Evolutionary conservation across 129 eudicot species (phyloP).

Genomic region (Centrapalus pauciflorus): DNA sequence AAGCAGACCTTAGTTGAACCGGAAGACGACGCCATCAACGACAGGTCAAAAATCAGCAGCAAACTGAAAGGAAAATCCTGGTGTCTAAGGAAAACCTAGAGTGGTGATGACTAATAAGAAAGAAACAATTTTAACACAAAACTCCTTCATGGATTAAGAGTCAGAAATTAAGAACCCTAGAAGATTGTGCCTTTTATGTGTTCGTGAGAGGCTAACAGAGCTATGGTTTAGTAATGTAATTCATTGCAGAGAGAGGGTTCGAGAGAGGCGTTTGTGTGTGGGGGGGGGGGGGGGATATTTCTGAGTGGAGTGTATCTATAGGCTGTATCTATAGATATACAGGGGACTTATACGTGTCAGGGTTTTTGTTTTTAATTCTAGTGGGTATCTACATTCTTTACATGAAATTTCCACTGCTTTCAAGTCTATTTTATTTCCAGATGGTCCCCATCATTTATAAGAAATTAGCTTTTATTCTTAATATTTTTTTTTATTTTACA

Average conservation of each 20-base stretch:
- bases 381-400: constrained; percentile 6
- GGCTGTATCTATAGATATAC: constrained; percentile 10
- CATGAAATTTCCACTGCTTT: too few species aligned
- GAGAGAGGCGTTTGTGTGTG: constrained; percentile 12
- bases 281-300: too few species aligned
- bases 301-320: constrained; percentile 11
- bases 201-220: constrained; percentile 15
- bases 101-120: not conserved
- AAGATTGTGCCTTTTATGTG: constrained; percentile 12
- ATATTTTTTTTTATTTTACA: too few species aligned
- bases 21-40: constrained; percentile 37
- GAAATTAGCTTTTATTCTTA: too few species aligned
- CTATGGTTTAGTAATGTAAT: constrained; percentile 16
- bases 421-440: too few species aligned
- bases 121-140: constrained; percentile 2
- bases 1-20: constrained; percentile 50
- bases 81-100: constrained; percentile 20
- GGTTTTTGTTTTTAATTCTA: constrained; percentile 22
- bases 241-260: constrained; percentile 8
- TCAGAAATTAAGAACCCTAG: constrained; percentile 22
- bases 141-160: not conserved
- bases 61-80: constrained; percentile 13
- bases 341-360: constrained; percentile 29
- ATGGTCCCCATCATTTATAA: too few species aligned
- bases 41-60: constrained; percentile 10